phyloP scores from a whole-genome alignment of 163 green algal species.

The Chlorella variabilis region DNA sequence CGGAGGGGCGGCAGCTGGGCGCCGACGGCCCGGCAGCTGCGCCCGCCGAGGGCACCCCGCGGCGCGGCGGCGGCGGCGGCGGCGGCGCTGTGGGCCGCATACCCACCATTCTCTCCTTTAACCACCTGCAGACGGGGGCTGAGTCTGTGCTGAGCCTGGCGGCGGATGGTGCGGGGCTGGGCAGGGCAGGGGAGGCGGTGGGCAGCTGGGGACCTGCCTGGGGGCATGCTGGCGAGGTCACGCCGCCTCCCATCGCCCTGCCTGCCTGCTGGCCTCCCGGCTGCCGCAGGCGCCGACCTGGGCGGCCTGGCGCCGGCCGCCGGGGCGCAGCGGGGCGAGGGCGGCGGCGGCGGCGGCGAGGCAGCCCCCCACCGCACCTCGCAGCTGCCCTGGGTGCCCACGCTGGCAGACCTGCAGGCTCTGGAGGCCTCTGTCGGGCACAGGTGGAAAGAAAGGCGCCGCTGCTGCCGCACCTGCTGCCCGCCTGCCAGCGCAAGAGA shows the following conservation, averaged over 20 bases:
- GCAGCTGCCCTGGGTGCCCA: slow-evolving; percentile 11
- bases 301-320: neutral
- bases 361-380: no score
- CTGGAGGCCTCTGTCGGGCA: slow-evolving; percentile 2
- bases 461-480: neutral
- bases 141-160: slow-evolving; percentile 7
- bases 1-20: neutral
- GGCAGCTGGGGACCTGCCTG: no score
- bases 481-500: neutral
- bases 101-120: slow-evolving; percentile 16
- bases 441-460: neutral
- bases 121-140: slow-evolving; percentile 21
- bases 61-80: no score
- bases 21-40: neutral
- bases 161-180: neutral
- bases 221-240: no score
- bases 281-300: neutral
- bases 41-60: neutral
- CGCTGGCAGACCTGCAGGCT: slow-evolving; percentile 4
- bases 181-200: neutral
- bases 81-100: neutral
- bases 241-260: no score
- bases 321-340: neutral
- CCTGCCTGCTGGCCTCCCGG: no score
- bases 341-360: neutral